Evolutionary conservation across 768 basidiomycete genomes (phyloP), one percentile per base, ranked within the genome.

Genomic region (Leccinellum albellum): DNA sequence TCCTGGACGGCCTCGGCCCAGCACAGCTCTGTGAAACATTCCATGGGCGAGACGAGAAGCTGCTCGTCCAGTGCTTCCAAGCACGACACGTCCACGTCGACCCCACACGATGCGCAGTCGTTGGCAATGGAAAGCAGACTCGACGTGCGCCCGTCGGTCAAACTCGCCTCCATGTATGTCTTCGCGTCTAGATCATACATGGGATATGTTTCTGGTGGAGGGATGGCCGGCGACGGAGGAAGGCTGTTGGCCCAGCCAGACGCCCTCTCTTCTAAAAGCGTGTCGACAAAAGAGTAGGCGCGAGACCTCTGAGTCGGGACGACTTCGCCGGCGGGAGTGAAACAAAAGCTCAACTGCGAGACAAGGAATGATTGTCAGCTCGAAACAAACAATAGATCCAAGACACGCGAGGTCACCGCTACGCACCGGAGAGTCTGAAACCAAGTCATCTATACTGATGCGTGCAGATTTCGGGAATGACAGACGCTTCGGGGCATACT

Each of bases 21-120:
- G 49, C 78, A 79, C 10, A 72, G 49, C 15, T 78, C 78, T 8
- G 68, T 70, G 57, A 79, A 79, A 14, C 70, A 72, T 17, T 73
- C 73, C 35, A 68, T 49, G 24, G 78, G 78, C n/a, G 70, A 66
- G 35, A 66, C 56, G 1, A 79, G 66, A 4, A 79, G 74, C 35
- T 76, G 69, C 50, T 76, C 71, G 59, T 79, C 78, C 7, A 79
- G 64, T 9, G 62, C 60, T 29, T 72, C 64, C 21, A 79, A 59
- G 48, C 76, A 76, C 2, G 70, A 64, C 1, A 64, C 56, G 60
- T 78, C 74, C 63, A 79, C 56, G 29, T 72, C 69, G 17, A 71
- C 67, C 29, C 70, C 70, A 21, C 70, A 69, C 26, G 60, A 49
- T 6, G 72, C 61, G 29, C 68, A 68, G 26, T 73, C 72, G 20